These are phyloP conservation scores for Beta macrorhiza DNA, from an alignment of 179 eudicot genomes.

Conservation along the genomic window DNA sequence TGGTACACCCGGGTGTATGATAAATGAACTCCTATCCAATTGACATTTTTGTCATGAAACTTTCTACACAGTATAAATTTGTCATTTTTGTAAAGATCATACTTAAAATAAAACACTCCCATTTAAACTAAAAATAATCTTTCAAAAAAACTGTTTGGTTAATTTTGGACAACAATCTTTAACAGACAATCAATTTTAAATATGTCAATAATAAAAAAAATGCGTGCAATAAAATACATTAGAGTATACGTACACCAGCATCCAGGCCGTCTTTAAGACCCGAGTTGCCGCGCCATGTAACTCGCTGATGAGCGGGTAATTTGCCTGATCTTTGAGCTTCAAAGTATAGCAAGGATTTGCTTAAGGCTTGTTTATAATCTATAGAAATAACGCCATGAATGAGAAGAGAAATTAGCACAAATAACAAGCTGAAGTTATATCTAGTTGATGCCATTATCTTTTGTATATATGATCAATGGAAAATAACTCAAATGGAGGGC, in stretches of 20 bases:
- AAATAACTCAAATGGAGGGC: too few species aligned
- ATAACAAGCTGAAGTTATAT: neutral
- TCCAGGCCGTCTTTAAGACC: constrained; percentile 33
- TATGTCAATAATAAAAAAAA: neutral
- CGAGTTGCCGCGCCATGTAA: constrained; percentile 35
- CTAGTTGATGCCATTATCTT: constrained; percentile 11
- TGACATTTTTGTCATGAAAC: too few species aligned
- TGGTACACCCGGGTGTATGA: too few species aligned
- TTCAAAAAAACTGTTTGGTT: too few species aligned
- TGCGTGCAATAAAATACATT: neutral
- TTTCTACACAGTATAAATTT: too few species aligned
- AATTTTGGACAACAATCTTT: too few species aligned
- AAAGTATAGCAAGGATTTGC: constrained; percentile 29
- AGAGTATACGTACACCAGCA: constrained; percentile 21
- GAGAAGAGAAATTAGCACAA: constrained; percentile 1
- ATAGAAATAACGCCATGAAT: constrained; percentile 24
- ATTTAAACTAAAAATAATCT: too few species aligned
- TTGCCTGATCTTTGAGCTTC: constrained; percentile 41
- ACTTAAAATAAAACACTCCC: too few species aligned
- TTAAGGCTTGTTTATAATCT: constrained; percentile 29
- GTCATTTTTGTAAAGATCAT: too few species aligned
- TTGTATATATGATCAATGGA: neutral
- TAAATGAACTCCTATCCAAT: too few species aligned
- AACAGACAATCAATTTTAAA: too few species aligned
- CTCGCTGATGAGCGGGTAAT: constrained; percentile 33